Percentiles rank a stretch among this genome's conserved stretches.
Evolutionary conservation across 2,329 filamentous ascomycete species (phyloP).

Genomic region (Alternaria arbusti): DNA sequence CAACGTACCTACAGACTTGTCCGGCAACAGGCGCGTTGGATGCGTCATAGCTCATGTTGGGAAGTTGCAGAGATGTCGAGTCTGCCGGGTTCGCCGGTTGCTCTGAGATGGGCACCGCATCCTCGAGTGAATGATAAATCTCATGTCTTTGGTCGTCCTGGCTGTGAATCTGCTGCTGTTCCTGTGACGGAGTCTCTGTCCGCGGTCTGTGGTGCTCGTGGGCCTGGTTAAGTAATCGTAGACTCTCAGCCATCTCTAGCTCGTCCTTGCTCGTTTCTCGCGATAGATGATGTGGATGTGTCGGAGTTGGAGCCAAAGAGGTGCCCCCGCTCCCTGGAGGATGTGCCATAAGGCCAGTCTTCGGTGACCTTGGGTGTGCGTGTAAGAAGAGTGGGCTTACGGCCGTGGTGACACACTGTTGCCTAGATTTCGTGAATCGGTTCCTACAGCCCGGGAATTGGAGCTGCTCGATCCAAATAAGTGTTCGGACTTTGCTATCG

Average conservation of each 20-base stretch:
- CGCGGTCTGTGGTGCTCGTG: slow-evolving; percentile 42
- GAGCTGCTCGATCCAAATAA: not conserved
- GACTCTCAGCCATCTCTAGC: slow-evolving; percentile 57
- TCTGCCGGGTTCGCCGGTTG: slow-evolving; percentile 29
- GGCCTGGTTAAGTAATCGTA: slow-evolving; percentile 53
- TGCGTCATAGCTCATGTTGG: slow-evolving; percentile 21
- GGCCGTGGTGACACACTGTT: slow-evolving; percentile 29
- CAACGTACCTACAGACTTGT: slow-evolving; percentile 73
- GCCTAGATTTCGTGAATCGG: slow-evolving; percentile 11
- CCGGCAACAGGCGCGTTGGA: slow-evolving; percentile 57
- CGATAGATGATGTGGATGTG: slow-evolving; percentile 48
- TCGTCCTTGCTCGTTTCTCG: slow-evolving; percentile 57
- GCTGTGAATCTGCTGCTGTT: slow-evolving; percentile 23
- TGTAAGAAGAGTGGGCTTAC: slow-evolving; percentile 4
- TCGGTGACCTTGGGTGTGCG: slow-evolving; percentile 14
- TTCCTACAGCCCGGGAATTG: slow-evolving; percentile 3
- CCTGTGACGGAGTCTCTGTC: slow-evolving; percentile 22
- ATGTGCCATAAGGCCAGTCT: slow-evolving; percentile 34
- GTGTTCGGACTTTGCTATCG: slow-evolving; percentile 3
- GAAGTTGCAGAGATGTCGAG: slow-evolving; percentile 24
- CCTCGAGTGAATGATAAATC: slow-evolving; percentile 51
- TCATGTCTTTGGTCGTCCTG: slow-evolving; percentile 34
- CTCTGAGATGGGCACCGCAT: slow-evolving; percentile 41
- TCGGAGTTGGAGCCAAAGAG: slow-evolving; percentile 46
- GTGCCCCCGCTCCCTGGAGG: slow-evolving; percentile 43